A percentile compares a stretch with the other conserved stretches of the same genome.
These are phyloP conservation scores for Rubia occidens DNA, from an alignment of 305 asterid genomes.

Conservation along the genomic window DNA sequence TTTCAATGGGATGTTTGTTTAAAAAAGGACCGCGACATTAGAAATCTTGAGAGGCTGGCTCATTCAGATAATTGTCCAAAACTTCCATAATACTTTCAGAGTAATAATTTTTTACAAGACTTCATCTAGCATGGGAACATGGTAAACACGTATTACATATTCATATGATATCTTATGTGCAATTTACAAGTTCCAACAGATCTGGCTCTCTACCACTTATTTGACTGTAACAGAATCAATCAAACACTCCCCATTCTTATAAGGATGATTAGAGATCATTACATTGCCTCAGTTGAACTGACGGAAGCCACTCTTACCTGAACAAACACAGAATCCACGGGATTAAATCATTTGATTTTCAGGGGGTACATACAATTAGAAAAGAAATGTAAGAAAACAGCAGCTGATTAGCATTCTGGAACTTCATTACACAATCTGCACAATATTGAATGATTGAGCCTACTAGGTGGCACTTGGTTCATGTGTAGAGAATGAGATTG, in stretches of 20 bases:
- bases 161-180: neutral
- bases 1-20: too few species aligned
- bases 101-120: constrained; percentile 3
- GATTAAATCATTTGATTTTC: neutral
- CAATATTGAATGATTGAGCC: neutral
- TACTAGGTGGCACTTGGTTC: neutral
- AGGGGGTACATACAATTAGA: neutral
- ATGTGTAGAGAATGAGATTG: neutral
- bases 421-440: neutral
- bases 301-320: constrained; percentile 12
- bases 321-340: neutral
- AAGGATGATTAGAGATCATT: neutral
- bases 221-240: constrained; percentile 5
- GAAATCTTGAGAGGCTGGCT: neutral
- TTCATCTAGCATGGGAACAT: neutral
- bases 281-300: neutral
- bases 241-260: neutral
- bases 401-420: neutral
- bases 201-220: constrained; percentile 7
- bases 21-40: too few species aligned
- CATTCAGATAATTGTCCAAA: neutral
- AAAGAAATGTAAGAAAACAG: neutral
- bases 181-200: constrained; percentile 13
- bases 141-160: neutral
- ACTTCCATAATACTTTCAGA: neutral